Base-by-base conservation (phyloP, 345 rosid species). In the Abelmoschus esculentus region DNA sequence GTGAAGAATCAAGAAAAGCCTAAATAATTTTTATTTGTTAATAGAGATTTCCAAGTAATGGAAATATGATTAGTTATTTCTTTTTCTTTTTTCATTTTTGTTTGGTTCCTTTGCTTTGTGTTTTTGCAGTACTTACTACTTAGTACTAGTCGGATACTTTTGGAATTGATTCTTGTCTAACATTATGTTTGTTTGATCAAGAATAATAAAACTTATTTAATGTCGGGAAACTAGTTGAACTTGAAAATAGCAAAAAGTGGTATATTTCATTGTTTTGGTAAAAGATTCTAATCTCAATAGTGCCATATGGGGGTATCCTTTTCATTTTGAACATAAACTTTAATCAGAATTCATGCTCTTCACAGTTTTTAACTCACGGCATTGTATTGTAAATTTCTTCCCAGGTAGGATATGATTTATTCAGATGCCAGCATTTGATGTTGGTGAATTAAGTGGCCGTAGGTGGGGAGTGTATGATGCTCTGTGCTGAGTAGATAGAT, bases 401-500 rank as follows among this genome's bases (percentile, higher is more conserved):
- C 19, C 73, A 78, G 80, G 72, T 63, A 28, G 70, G 65, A 34
- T 44, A 17, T 36, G 0, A 0, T 44, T 28, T 53, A 18, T 17
- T 61, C 28, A 40, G 57, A 17, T 54, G 70, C 68, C 36, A 53
- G 50, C 69, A 11, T 63, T 58, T 52, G 67, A 61, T 50, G 28
- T 63, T 50, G 19, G 58, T 61, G 22, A 13, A 65, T 36, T 70
- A 11, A 11, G 15, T 59, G 71, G 40, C 29, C 32, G 46, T 64
- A 46, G 69, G 72, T 60, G 70, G 42, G 69, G 71, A 46, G 52
- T 54, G n/a, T 76, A 19, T 64, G 74, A 32, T 28, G 58, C 58
- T 54, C 6, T 54, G 58, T 18, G 77, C 78, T 78, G 77, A 79
- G 69, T 61, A 40, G 73, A 70, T 83, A 80, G 76, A 86, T 86